Base-by-base conservation (phyloP, 306 rosid species). In the Cucurbita pepo region DNA sequence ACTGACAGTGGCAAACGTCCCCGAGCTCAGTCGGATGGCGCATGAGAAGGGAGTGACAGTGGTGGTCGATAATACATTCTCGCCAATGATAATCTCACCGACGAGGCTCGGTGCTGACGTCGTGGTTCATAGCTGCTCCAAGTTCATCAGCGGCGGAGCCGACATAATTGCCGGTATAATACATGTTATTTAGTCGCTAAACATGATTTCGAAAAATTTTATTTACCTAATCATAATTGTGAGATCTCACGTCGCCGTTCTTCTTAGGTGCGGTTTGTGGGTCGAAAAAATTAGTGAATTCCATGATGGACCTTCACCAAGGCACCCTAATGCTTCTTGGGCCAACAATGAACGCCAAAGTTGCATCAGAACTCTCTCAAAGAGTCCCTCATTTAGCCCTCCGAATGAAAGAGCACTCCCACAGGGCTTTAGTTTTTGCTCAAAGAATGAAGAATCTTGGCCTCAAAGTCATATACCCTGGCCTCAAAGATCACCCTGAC, bases 231-330 rank as follows among this genome's bases (percentile, higher is more conserved):
- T 25, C 8, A 60, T 30, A 34, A 4, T 13, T 34, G 6, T 13
- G n/a, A 30, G 34, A 30, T 30, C 34, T 4, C 3, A 30, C 3
- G 15, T 47, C 21, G 15, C 12, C 21, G n/a, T 16, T 52, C 2
- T 54, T 59, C 7, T 43, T 80, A 94, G 99, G 99, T 0, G 97
- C 88, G 10, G 91, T 94, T 15, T 94, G 97, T 64, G 99, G 99
- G 60, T 75, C 89, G 0, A 94, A 83, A 54, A 77, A 59, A n/a
- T 74, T 94, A 5, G 96, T 94, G 76, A 91, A 89, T 77, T 84
- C 92, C 4, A 94, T 94, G 97, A 91, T 94, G 99, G 89, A 91
- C 56, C 87, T 94, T 0, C 96, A 89, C n/a, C 99, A 94, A 77
- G 97, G 99, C 4, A 51, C 95, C 7, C 76, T 94, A 14, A 91